Evolutionary conservation across 257 asterid genomes (phyloP).

Genomic region (Oldenlandia corymbosa): DNA sequence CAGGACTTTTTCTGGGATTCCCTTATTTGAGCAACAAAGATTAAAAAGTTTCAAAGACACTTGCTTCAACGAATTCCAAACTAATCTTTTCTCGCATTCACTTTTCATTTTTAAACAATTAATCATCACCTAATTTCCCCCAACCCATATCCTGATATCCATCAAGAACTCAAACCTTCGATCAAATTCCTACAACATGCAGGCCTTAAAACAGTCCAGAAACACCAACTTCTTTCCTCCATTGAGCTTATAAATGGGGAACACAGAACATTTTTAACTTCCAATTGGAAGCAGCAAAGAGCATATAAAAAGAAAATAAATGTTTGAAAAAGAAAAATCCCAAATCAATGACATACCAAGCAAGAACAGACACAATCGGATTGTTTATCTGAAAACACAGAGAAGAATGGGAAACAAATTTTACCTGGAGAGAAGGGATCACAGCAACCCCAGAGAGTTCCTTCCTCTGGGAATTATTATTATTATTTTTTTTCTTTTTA

Average conservation of each 20-base stretch:
- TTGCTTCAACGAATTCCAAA: not conserved
- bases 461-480: not conserved
- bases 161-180: not conserved
- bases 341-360: not conserved
- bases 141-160: not conserved
- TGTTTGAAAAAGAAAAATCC: no score
- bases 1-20: not conserved
- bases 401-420: not conserved
- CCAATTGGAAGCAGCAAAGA: conserved; percentile 1
- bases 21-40: not conserved
- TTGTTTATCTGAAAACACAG: not conserved
- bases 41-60: not conserved
- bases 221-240: not conserved
- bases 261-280: not conserved
- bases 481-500: not conserved
- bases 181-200: not conserved
- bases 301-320: not conserved
- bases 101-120: not conserved
- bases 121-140: no score
- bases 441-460: not conserved
- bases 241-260: not conserved
- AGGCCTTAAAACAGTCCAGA: not conserved
- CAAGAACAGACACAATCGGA: not conserved
- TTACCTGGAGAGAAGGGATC: conserved; percentile 12
- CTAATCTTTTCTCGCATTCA: not conserved